Evolutionary conservation across 495 filamentous ascomycete species (phyloP).

Genomic region (Penicillium fimorum): DNA sequence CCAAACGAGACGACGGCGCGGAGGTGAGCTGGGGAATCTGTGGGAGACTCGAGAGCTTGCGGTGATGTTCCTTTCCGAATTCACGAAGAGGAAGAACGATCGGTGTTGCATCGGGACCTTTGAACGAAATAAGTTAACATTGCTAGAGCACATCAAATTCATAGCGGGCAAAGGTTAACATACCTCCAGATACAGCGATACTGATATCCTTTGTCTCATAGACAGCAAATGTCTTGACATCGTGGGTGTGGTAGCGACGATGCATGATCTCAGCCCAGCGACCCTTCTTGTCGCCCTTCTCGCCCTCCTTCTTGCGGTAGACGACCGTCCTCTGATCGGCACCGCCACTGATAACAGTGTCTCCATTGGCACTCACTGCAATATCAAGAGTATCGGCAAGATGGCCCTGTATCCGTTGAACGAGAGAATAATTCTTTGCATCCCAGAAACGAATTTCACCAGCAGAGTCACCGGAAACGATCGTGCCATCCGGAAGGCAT

Average conservation of each 20-base stretch:
- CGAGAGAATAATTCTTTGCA: conserved; percentile 81
- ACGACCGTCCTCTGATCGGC: conserved; percentile 84
- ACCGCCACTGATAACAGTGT: conserved; percentile 83
- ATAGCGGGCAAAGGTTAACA: conserved; percentile 18
- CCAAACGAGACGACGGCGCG: conserved; percentile 64
- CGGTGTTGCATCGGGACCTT: conserved; percentile 82
- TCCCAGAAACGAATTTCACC: conserved; percentile 93
- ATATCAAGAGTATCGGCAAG: conserved; percentile 88
- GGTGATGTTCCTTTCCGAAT: conserved; percentile 77
- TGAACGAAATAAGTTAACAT: conserved; percentile 33
- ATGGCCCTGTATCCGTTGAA: conserved; percentile 80
- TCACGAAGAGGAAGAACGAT: conserved; percentile 76
- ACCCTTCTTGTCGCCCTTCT: conserved; percentile 53
- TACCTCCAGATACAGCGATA: conserved; percentile 89
- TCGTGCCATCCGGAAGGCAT: conserved; percentile 78
- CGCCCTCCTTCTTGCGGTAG: conserved; percentile 59
- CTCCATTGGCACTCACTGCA: conserved; percentile 73
- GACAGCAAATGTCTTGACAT: conserved; percentile 92
- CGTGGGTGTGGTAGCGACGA: conserved; percentile 79
- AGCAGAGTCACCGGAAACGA: conserved; percentile 92
- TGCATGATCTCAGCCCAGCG: conserved; percentile 86
- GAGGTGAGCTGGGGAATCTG: conserved; percentile 70
- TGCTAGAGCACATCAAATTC: conserved; percentile 2
- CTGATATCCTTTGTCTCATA: conserved; percentile 83
- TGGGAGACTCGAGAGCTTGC: conserved; percentile 74